Evolutionary conservation across 805 yeast species (phyloP).

Genomic region (Kodamaea jinghongensis): DNA sequence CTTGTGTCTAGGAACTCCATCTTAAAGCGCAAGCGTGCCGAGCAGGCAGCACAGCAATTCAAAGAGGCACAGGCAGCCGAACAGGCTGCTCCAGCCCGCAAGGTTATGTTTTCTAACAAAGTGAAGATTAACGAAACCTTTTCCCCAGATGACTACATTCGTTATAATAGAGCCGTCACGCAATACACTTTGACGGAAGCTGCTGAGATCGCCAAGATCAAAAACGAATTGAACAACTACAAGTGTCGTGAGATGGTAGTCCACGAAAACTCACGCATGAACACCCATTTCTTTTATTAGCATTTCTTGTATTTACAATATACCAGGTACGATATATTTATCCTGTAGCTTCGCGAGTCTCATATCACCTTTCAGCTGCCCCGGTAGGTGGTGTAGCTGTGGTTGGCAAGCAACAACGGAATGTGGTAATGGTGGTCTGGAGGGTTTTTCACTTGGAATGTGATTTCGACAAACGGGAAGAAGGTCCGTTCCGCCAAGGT

Average conservation of each 20-base stretch:
- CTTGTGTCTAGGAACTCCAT: too few species aligned
- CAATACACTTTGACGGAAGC: slow-evolving; percentile 52
- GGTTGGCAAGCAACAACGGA: slow-evolving; percentile 79
- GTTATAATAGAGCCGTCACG: slow-evolving; percentile 52
- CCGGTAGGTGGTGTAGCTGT: slow-evolving; percentile 86
- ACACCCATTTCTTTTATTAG: slow-evolving; percentile 64
- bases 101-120: slow-evolving; percentile 46
- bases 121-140: slow-evolving; percentile 52
- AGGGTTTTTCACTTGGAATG: slow-evolving; percentile 62
- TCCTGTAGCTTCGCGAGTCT: too few species aligned
- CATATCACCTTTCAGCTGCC: too few species aligned
- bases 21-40: too few species aligned
- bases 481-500: slow-evolving; percentile 48
- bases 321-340: too few species aligned
- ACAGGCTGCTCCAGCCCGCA: not conserved
- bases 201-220: slow-evolving; percentile 50
- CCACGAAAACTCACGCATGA: slow-evolving; percentile 55
- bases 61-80: slow-evolving; percentile 15
- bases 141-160: slow-evolving; percentile 50
- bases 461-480: slow-evolving; percentile 85
- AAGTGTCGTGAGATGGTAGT: slow-evolving; percentile 67
- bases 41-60: not conserved
- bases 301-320: slow-evolving; percentile 2
- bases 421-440: slow-evolving; percentile 85
- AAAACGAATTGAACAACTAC: slow-evolving; percentile 61